phyloP scores from a whole-genome alignment of 2,329 filamentous ascomycete genomes.

The Cercospora citrullina region DNA sequence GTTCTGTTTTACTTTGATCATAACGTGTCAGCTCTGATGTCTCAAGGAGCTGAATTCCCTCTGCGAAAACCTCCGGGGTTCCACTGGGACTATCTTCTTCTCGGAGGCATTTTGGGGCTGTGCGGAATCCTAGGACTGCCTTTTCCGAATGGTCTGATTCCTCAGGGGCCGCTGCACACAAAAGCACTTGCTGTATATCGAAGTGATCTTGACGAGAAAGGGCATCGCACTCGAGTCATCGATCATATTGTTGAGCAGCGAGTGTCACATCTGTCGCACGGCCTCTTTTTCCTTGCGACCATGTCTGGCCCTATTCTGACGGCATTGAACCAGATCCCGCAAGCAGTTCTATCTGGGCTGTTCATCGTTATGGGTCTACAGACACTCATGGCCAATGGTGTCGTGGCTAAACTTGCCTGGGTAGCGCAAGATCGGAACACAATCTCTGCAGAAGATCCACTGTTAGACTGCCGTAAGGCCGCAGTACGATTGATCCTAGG shows the following conservation, averaged over 20 bases:
- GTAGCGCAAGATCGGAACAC: not conserved
- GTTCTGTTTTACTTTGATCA: not conserved
- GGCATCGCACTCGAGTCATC: not conserved
- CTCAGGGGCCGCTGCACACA: not conserved
- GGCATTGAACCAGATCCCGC: not conserved
- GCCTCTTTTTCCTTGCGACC: not conserved
- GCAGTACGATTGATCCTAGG: not conserved
- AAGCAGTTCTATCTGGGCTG: not conserved
- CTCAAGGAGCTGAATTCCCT: not conserved
- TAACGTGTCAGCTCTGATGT: not conserved
- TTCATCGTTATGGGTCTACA: not conserved
- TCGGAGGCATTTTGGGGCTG: not conserved
- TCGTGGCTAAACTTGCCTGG: not conserved
- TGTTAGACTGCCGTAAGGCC: not conserved
- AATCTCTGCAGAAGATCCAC: not conserved
- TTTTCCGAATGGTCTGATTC: not conserved
- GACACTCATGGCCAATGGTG: not conserved
- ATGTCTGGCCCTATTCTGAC: not conserved
- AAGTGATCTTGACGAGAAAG: not conserved
- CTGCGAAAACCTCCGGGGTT: not conserved
- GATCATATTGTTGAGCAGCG: not conserved
- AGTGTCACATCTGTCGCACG: not conserved
- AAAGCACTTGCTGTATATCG: not conserved
- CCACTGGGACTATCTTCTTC: not conserved
- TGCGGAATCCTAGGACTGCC: not conserved